Conservation (phyloP, 1,284 basidiomycete genomes). For the Microbotryomycetes sp. region DNA sequence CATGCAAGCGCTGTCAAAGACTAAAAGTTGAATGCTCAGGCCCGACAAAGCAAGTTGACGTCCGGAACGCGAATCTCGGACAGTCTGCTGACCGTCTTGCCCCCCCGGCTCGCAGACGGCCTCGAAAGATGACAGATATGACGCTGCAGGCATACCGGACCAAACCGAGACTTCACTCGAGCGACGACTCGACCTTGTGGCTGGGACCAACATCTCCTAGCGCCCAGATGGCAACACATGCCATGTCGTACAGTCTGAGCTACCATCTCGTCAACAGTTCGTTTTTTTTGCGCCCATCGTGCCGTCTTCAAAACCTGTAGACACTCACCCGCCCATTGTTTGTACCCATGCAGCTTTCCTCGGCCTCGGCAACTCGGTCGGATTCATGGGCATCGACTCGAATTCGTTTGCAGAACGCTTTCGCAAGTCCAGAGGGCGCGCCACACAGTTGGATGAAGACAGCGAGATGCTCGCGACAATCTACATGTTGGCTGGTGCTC, state of each 20-base stretch:
- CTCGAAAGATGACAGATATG: not conserved
- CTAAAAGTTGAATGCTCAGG: not conserved
- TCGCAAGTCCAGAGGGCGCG: not conserved
- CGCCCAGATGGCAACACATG: not conserved
- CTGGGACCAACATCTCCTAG: not conserved
- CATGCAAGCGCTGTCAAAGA: not conserved
- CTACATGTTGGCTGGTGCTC: not conserved
- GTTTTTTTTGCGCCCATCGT: not conserved
- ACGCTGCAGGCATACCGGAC: not conserved
- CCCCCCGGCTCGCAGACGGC: not conserved
- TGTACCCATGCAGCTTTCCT: not conserved
- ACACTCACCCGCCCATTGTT: not conserved
- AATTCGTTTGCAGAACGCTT: not conserved
- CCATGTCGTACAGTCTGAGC: slow-evolving; percentile 1
- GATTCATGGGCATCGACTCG: not conserved
- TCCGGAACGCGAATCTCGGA: no score
- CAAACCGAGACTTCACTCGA: not conserved
- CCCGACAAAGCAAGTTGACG: not conserved
- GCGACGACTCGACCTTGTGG: not conserved
- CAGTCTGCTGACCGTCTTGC: no score
- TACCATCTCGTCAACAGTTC: slow-evolving; percentile 5
- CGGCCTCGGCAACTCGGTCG: not conserved
- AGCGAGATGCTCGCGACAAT: not conserved
- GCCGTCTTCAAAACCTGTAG: not conserved
- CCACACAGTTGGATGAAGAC: not conserved